Percentiles rank a stretch among this genome's conserved stretches.
Conservation (phyloP, 148 eudicot species). For the Heliosperma pusillum region DNA sequence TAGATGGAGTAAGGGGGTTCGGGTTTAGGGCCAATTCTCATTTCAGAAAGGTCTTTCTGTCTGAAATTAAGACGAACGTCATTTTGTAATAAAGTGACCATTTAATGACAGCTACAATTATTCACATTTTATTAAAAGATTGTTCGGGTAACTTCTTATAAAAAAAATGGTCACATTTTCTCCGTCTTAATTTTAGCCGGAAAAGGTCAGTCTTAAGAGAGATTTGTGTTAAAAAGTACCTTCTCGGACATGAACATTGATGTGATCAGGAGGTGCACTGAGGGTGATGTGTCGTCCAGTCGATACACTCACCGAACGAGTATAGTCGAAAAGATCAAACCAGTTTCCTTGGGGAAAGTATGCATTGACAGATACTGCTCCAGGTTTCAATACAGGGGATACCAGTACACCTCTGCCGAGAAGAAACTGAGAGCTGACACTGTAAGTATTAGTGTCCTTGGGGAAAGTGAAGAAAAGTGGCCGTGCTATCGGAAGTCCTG, state of each 20-base stretch:
- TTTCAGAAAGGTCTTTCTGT: no score
- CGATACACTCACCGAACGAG: slow-evolving; percentile 34
- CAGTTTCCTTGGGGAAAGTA: slow-evolving; percentile 81
- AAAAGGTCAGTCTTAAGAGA: no score
- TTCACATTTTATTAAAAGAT: no score
- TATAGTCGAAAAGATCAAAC: slow-evolving; percentile 67
- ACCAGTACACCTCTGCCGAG: slow-evolving; percentile 73
- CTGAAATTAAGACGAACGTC: no score
- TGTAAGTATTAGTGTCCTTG: slow-evolving; percentile 47
- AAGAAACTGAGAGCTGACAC: slow-evolving; percentile 61
- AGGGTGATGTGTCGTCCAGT: slow-evolving; percentile 41
- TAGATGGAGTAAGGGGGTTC: no score
- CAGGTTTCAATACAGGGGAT: slow-evolving; percentile 62
- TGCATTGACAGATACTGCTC: slow-evolving; percentile 44
- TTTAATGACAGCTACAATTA: no score
- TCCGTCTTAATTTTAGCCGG: no score
- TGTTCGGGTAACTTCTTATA: no score
- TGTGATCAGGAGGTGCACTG: slow-evolving; percentile 57
- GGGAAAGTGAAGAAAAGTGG: slow-evolving; percentile 89
- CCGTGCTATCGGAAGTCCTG: slow-evolving; percentile 61
- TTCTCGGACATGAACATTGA: slow-evolving; percentile 66
- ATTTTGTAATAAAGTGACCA: no score
- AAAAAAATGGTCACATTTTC: no score
- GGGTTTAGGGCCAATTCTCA: no score
- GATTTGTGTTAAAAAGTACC: slow-evolving; percentile 35